Evolutionary conservation across 257 asterid species (phyloP), one percentile per base, ranked within the genome.

Genomic region (Jacaranda copaia): DNA sequence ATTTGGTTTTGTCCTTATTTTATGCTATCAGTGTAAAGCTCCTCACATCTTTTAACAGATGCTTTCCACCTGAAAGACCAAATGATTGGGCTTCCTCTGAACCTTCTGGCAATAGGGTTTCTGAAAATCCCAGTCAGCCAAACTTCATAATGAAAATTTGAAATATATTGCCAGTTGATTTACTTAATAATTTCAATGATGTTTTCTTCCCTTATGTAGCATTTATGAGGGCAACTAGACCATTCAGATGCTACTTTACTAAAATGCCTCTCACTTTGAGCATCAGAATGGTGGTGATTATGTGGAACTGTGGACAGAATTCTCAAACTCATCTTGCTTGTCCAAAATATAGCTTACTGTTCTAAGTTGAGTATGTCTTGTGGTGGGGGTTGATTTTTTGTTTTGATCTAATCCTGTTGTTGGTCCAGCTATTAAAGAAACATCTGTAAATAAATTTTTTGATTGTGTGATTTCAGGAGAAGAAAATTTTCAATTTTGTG

Each of bases 1-100:
- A 83, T 82, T 90, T 93, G 88, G 93, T 93, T 81, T 75, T 93
- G 77, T 93, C 98, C 82, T 84, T 91, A 83, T 93, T 91, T 86
- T 91, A 91, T 82, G 90, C 89, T 77, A 91, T 93, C 83, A 88
- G 83, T 77, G 98, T 93, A 87, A 87, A 89, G 71, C 77, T 82
- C 86, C 73, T 71, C 81, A 35, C 59, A 76, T 59, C 83, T 64
- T 32, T 77, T 32, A 58, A 59, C 49, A 68, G 56, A 5, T 66
- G 52, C 65, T 64, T 71, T 70, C 72, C 57, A 70, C 73, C 68
- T 74, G 55, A 81, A 67, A 65, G 61, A 20, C 63, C 61, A 68
- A 56, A 60, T 68, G 20, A 39, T 71, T 57, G 42, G 48, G 57
- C 42, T 43, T 36, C 58, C 42, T 55, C 3, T 68, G 55, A 39